phyloP scores from a whole-genome alignment of 176 grass and related monocot genomes.

The Carex cristatella region DNA sequence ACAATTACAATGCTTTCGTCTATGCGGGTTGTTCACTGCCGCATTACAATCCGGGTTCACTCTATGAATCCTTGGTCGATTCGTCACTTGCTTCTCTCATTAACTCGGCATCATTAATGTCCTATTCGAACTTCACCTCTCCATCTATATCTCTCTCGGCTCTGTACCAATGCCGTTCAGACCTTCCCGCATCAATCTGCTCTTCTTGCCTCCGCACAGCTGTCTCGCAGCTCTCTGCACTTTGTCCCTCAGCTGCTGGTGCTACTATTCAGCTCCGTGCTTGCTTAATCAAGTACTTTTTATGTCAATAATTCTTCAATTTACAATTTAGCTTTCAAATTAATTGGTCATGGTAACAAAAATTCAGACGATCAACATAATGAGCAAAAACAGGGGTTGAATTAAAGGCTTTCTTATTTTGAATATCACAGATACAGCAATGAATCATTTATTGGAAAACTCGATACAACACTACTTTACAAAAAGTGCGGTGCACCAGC shows the following conservation, averaged over 20 bases:
- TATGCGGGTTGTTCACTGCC: conserved; percentile 78
- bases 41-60: conserved; percentile 47
- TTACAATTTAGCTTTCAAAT: no score
- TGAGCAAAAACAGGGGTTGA: background rate
- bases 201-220: conserved; percentile 44
- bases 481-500: conserved; percentile 62
- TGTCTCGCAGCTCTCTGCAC: conserved; percentile 40
- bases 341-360: no score
- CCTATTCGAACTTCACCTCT: conserved; percentile 55
- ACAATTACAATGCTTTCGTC: conserved; percentile 70
- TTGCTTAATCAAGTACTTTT: conserved; percentile 50
- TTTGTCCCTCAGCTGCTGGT: conserved; percentile 49
- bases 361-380: no score
- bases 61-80: conserved; percentile 47
- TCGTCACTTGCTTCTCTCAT: conserved; percentile 44
- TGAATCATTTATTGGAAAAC: conserved; percentile 70
- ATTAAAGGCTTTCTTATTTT: background rate
- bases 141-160: conserved; percentile 23
- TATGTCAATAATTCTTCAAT: background rate
- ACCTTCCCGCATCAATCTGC: conserved; percentile 55
- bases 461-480: conserved; percentile 63
- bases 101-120: conserved; percentile 28
- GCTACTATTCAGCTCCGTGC: conserved; percentile 75
- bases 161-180: conserved; percentile 83
- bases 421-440: conserved; percentile 52